Evolutionary conservation across 441 rosid species (phyloP).

Genomic region (Gossypium aridum): DNA sequence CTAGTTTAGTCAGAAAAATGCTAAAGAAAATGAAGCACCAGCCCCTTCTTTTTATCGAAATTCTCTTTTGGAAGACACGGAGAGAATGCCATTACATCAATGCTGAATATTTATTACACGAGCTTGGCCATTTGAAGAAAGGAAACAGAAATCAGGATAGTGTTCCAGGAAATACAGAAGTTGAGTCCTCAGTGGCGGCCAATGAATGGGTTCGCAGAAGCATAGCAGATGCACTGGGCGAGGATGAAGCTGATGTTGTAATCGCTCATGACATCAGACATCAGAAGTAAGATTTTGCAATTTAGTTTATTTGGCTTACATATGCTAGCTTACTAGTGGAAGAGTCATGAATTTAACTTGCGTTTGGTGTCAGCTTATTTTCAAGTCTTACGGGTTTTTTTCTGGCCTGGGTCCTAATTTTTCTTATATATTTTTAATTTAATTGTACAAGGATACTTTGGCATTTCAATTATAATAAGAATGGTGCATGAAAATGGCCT

Average conservation of each 20-base stretch:
- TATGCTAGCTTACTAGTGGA: neutral
- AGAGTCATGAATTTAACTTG: constrained; percentile 2
- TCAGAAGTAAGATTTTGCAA: constrained; percentile 37
- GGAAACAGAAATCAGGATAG: constrained; percentile 38
- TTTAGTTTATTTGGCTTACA: neutral
- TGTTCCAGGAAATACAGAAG: constrained; percentile 39
- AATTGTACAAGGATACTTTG: neutral
- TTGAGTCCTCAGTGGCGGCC: constrained; percentile 29
- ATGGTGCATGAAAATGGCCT: neutral
- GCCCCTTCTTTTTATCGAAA: constrained; percentile 93
- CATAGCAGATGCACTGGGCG: constrained; percentile 97
- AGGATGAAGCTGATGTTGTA: constrained; percentile 95
- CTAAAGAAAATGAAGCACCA: constrained; percentile 79
- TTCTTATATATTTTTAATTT: neutral
- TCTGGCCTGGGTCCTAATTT: neutral
- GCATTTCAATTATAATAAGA: neutral
- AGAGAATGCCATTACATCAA: constrained; percentile 83
- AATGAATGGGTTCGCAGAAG: constrained; percentile 62
- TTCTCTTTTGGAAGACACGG: constrained; percentile 85
- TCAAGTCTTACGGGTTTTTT: neutral
- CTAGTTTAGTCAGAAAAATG: constrained; percentile 65
- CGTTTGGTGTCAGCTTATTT: constrained; percentile 16
- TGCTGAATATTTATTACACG: constrained; percentile 80
- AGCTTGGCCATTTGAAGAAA: constrained; percentile 67
- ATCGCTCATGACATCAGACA: constrained; percentile 49